Percentiles rank a stretch among this genome's conserved stretches.
Conservation (phyloP, 805 yeast genomes). For the Candida silvicultrix region DNA sequence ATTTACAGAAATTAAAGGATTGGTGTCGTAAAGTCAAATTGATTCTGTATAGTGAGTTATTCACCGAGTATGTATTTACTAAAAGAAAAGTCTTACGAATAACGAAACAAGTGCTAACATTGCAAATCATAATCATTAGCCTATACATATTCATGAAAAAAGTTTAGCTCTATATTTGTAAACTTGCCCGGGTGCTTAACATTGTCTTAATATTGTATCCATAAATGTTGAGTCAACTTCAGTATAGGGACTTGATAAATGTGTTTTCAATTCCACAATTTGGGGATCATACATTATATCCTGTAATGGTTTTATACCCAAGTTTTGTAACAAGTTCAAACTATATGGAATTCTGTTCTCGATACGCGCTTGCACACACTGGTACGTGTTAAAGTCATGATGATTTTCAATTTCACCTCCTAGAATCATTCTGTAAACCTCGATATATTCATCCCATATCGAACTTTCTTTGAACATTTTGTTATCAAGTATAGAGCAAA, state of each 20-base stretch:
- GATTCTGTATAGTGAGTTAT: no score
- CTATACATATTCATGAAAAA: no score
- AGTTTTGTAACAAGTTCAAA: neutral
- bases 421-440: neutral
- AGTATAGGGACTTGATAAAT: neutral
- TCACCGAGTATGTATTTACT: no score
- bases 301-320: neutral
- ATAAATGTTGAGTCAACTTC: neutral
- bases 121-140: no score
- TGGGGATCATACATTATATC: neutral
- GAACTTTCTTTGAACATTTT: neutral
- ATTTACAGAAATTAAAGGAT: no score
- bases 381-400: neutral
- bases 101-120: no score
- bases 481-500: neutral
- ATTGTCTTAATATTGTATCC: no score
- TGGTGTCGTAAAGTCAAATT: no score
- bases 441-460: neutral
- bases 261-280: neutral
- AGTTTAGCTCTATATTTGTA: no score
- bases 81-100: no score
- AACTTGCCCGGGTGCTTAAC: no score
- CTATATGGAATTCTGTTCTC: neutral
- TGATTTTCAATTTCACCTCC: neutral
- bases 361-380: neutral